Evolutionary conservation across 1,139 yeast species (phyloP), one percentile per base, ranked within the genome.

Genomic region (Hanseniaspora sp.): DNA sequence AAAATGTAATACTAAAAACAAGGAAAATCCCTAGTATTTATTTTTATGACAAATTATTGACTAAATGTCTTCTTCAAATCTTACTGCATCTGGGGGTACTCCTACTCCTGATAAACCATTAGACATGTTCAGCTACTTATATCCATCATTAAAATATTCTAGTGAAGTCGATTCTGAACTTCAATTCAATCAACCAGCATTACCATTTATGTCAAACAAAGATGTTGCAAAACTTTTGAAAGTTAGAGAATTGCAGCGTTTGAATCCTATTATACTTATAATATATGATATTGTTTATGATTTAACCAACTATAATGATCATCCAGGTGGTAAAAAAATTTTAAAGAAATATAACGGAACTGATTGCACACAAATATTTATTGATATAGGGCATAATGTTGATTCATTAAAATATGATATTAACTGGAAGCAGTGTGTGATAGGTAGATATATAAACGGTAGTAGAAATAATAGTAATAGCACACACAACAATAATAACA

Each of bases 261-360:
- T 39, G 4, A 39, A 39, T 7, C 54, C 54, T 7, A 51, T 51
- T 5, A 30, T 51, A 3, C 29, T 82, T 80, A 72, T 80, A 3
- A 71, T 82, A 3, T 81, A 79, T 60, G 79, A 77, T 54, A 75
- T 77, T 55, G 83, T 82, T 0, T 83, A 82, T 62, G 76, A 82
- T 60, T 72, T 81, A 5, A 76, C 83, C 1, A 59, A 64, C 5
- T 72, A 80, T 51, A 64, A 78, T 2, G 67, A 68, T 1, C 90
- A 83, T 62, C 87, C 88, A 1, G 90, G 88, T 5, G 88, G 88
- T 1, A 75, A 77, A 0, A 86, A 80, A 59, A 84, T 82, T 6
- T 67, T 83, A 46, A 68, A 78, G 58, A 86, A 82, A 58, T 81
- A 83, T 64, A 86, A 80, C 7, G 90, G 90, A 0, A 76, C 75